Evolutionary conservation across 768 basidiomycete genomes (phyloP), one percentile per base, ranked within the genome.

Genomic region (Leccinum arenicola): DNA sequence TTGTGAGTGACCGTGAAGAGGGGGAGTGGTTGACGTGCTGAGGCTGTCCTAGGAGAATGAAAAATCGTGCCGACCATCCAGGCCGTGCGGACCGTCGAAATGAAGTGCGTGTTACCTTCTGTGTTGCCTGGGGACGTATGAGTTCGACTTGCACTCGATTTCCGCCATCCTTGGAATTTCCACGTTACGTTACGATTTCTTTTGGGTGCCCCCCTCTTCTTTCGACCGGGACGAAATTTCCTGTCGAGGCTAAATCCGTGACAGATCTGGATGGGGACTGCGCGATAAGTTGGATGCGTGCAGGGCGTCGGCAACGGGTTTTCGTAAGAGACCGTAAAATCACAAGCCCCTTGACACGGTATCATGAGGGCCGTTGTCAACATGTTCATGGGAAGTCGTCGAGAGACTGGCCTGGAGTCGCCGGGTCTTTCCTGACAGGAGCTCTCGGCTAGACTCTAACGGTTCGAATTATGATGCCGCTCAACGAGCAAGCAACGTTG

Each of bases 141-240:
- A 43, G 43, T 11, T n/a, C 50, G 56, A 56, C 49, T 25, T n/a
- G 40, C 48, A 27, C 56, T 57, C 52, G 55, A 52, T 68, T 65
- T 70, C 68, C 66, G 61, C 69, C 19, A 50, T 50, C 40, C 51
- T 58, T 40, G 19, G 5, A 47, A 52, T 59, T 66, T 69, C 68
- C 64, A 68, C 59, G 61, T 69, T 69, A 70, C 68, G 68, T 69
- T 61, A 70, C 59, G 56, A 6, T 54, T 52, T 47, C 48, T 57
- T 56, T 19, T 35, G 11, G 2, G 43, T 43, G 10, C n/a, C 10
- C 61, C 61, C 67, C 55, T 49, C 49, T 47, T 36, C 50, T 35
- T 57, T 54, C 57, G 23, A 52, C 50, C 49, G 40, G 50, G 11
- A 59, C n/a, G 52, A 59, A 52, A 63, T 68, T 61, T 56, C 59